These are phyloP conservation scores for Intubia oerlemansii DNA, from an alignment of 2,329 filamentous ascomycete genomes.

Conservation along the genomic window DNA sequence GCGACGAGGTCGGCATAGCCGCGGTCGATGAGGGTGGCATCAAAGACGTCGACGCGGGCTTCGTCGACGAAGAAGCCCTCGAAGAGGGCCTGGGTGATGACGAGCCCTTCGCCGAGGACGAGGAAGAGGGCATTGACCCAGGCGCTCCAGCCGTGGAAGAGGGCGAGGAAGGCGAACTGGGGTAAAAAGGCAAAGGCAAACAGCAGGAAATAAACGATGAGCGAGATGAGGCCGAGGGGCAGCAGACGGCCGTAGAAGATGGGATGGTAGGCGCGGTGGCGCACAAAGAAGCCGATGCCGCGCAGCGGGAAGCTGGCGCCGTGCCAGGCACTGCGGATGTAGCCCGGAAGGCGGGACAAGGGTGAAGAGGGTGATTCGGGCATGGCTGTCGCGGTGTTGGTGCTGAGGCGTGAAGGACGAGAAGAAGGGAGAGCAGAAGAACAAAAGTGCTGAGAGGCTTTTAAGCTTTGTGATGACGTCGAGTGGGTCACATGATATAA, in stretches of 20 bases:
- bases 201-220: conserved; percentile 63
- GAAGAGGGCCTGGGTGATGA: conserved; percentile 48
- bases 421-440: background rate
- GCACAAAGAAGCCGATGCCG: conserved; percentile 65
- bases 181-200: conserved; percentile 80
- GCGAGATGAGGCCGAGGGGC: conserved; percentile 61
- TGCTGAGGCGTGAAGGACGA: background rate
- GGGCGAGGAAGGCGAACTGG: conserved; percentile 67
- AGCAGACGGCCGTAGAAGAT: conserved; percentile 59
- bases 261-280: conserved; percentile 62
- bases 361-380: too few relatives aligned
- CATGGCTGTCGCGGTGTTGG: background rate
- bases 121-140: conserved; percentile 78
- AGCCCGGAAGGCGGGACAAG: conserved; percentile 3
- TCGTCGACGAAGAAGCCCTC: conserved; percentile 70
- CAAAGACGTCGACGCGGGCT: conserved; percentile 62
- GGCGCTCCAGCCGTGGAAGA: conserved; percentile 77
- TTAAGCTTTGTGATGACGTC: too few relatives aligned
- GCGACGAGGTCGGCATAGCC: conserved; percentile 48
- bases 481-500: too few relatives aligned
- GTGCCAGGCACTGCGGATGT: conserved; percentile 4
- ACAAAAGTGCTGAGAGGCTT: too few relatives aligned
- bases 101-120: conserved; percentile 62
- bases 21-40: conserved; percentile 57
- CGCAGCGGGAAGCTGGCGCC: conserved; percentile 36